Evolutionary conservation across 768 basidiomycete species (phyloP).

Genomic region (Kwoniella europaea): DNA sequence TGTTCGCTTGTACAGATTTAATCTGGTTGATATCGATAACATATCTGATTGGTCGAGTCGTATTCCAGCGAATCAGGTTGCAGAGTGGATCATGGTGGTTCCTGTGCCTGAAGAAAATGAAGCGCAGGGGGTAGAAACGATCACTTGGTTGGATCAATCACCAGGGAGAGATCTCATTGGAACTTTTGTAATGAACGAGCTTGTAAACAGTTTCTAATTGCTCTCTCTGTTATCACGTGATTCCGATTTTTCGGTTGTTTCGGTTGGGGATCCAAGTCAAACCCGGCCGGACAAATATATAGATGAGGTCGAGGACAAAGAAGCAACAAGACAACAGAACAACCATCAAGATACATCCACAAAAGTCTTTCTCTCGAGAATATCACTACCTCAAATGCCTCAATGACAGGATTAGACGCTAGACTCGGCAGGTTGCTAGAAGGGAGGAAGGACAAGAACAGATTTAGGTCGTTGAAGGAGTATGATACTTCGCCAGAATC

Average conservation of each 20-base stretch:
- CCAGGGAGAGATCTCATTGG: not conserved
- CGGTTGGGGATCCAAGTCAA: not conserved
- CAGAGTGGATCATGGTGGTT: not conserved
- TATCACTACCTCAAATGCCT: not conserved
- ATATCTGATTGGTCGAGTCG: not conserved
- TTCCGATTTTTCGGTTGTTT: not conserved
- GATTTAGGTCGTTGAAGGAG: conserved; percentile 48
- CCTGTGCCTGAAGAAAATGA: not conserved
- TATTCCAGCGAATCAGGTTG: not conserved
- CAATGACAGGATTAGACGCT: conserved; percentile 34
- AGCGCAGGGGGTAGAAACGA: not conserved
- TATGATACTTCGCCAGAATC: conserved; percentile 29
- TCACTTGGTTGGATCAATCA: not conserved
- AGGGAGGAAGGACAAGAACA: conserved; percentile 41
- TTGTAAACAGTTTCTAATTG: no score
- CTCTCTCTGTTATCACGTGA: not conserved
- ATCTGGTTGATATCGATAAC: not conserved
- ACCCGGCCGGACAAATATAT: not conserved
- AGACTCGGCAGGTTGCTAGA: conserved; percentile 40
- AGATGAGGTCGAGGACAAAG: not conserved
- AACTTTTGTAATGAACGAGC: not conserved
- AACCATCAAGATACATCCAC: not conserved
- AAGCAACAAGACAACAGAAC: not conserved
- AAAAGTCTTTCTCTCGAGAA: not conserved
- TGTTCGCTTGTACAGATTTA: not conserved